Percentiles rank a stretch among this genome's conserved stretches.
Evolutionary conservation across 192 early-diverging fungal genomes (phyloP).

Genomic region (Entomortierella parvispora): DNA sequence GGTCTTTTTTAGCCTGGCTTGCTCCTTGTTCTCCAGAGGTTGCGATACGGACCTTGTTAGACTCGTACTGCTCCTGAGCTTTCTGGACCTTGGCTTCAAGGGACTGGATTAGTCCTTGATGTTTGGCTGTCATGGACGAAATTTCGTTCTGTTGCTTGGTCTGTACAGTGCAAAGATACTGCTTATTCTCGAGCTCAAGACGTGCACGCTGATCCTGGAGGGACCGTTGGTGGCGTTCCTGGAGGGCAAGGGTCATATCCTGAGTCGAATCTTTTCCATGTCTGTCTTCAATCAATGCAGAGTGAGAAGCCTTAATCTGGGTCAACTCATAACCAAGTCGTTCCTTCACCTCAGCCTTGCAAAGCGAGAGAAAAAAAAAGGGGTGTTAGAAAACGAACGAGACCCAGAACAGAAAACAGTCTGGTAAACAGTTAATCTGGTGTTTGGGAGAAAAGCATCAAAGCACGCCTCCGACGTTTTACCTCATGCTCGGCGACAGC

Average conservation of each 20-base stretch:
- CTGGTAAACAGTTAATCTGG: no score
- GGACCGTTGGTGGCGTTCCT: conserved; percentile 23
- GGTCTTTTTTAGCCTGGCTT: conserved; percentile 21
- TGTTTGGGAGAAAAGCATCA: no score
- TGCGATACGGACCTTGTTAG: no score
- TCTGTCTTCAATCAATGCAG: conserved; percentile 11
- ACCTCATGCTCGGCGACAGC: conserved; percentile 21
- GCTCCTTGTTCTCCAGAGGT: background rate
- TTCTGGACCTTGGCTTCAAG: conserved; percentile 27
- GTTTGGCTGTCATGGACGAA: background rate
- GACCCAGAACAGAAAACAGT: no score
- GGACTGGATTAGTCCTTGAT: background rate
- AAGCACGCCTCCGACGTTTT: no score
- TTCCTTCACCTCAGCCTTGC: conserved; percentile 22
- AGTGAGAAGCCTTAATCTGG: conserved; percentile 32
- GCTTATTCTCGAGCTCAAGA: conserved; percentile 10
- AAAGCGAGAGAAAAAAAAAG: background rate
- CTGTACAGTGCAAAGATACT: conserved; percentile 7
- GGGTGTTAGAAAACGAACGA: background rate
- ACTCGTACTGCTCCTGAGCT: background rate
- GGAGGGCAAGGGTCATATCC: conserved; percentile 20
- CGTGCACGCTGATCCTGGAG: conserved; percentile 14
- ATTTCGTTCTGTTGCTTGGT: conserved; percentile 35
- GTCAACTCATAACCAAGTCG: conserved; percentile 18
- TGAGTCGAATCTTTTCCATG: conserved; percentile 1